Conservation (phyloP, 164 flowering plant species). For the Dillenia turbinata region DNA sequence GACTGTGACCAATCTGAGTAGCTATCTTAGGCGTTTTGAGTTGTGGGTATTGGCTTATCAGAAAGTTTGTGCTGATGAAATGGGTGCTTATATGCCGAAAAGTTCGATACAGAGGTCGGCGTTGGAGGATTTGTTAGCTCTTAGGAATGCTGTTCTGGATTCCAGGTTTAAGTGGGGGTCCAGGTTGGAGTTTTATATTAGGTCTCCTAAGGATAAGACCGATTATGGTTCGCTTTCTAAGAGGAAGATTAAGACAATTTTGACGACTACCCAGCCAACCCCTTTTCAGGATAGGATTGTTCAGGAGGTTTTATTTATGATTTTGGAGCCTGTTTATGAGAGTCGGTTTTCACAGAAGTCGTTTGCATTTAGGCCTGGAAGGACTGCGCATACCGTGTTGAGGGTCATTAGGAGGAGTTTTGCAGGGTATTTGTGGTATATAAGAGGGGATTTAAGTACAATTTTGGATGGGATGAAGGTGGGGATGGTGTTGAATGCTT, state of each 20-base stretch:
- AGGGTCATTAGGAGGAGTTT: slow-evolving; percentile 81
- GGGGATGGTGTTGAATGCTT: slow-evolving; percentile 73
- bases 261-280: slow-evolving; percentile 83
- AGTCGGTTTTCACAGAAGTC: slow-evolving; percentile 82
- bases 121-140: slow-evolving; percentile 68
- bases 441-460: slow-evolving; percentile 87
- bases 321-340: slow-evolving; percentile 90
- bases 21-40: slow-evolving; percentile 65
- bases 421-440: slow-evolving; percentile 93
- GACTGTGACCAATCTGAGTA: slow-evolving; percentile 50
- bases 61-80: slow-evolving; percentile 83
- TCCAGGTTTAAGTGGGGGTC: slow-evolving; percentile 89
- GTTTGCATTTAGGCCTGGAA: slow-evolving; percentile 89
- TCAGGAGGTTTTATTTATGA: slow-evolving; percentile 89
- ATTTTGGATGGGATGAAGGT: slow-evolving; percentile 88
- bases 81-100: slow-evolving; percentile 73
- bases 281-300: slow-evolving; percentile 87
- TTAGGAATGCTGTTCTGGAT: slow-evolving; percentile 92
- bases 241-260: slow-evolving; percentile 69
- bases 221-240: slow-evolving; percentile 73
- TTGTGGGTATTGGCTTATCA: slow-evolving; percentile 94
- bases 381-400: slow-evolving; percentile 78
- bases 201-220: slow-evolving; percentile 83
- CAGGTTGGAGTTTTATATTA: slow-evolving; percentile 69
- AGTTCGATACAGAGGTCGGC: slow-evolving; percentile 65